Conservation (phyloP, 1,284 basidiomycete genomes). For the Malassezia obtusa region DNA sequence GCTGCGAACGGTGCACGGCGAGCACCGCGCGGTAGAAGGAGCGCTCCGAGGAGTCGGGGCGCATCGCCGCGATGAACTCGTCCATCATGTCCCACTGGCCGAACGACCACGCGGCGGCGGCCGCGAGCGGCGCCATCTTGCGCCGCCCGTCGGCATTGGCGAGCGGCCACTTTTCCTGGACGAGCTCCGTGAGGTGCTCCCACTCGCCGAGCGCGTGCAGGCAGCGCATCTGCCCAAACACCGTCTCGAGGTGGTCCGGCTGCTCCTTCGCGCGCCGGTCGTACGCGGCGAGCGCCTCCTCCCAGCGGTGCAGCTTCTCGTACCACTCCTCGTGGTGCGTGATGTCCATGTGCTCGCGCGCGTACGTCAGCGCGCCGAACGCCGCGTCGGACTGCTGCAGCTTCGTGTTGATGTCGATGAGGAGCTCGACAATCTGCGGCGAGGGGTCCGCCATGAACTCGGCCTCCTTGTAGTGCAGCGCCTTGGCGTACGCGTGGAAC, state of each 20-base stretch:
- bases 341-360: constrained; percentile 55
- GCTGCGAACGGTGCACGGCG: constrained; percentile 90
- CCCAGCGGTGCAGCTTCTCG: constrained; percentile 91
- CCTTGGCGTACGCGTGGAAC: constrained; percentile 93
- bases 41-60: constrained; percentile 80
- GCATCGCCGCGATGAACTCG: constrained; percentile 89
- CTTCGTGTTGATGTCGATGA: constrained; percentile 95
- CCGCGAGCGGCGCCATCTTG: constrained; percentile 89
- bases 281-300: constrained; percentile 81
- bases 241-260: constrained; percentile 53
- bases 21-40: constrained; percentile 94
- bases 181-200: constrained; percentile 78
- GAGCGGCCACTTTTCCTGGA: constrained; percentile 78
- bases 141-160: constrained; percentile 74
- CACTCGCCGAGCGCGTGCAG: constrained; percentile 95
- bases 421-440: constrained; percentile 70
- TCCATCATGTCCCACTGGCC: constrained; percentile 99
- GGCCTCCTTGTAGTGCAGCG: constrained; percentile 95
- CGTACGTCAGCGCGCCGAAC: constrained; percentile 44
- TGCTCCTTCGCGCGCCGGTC: constrained; percentile 66
- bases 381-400: constrained; percentile 62
- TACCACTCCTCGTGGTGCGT: constrained; percentile 93
- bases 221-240: constrained; percentile 85
- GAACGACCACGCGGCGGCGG: constrained; percentile 91
- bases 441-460: constrained; percentile 90